These are phyloP conservation scores for Pyrus communis DNA, from an alignment of 306 rosid genomes.

Conservation along the genomic window DNA sequence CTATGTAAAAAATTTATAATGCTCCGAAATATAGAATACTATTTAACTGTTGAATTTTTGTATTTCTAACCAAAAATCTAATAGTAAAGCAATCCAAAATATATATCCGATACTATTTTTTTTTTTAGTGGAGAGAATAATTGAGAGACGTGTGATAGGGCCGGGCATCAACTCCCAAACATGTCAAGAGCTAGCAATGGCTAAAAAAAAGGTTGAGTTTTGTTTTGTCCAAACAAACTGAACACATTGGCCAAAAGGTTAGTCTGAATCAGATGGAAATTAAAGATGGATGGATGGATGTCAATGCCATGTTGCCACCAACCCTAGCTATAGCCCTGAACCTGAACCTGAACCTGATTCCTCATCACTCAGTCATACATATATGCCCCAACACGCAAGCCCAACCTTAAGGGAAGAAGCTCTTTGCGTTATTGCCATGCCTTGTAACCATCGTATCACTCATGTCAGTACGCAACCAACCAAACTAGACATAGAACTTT, in stretches of 20 bases:
- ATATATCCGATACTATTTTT: too few species aligned
- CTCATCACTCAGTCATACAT: conserved; percentile 10
- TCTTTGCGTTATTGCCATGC: conserved; percentile 5
- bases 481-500: not conserved
- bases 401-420: not conserved
- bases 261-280: conserved; percentile 37
- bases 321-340: conserved; percentile 7
- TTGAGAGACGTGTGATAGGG: not conserved
- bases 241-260: conserved; percentile 20
- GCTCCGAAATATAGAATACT: too few species aligned
- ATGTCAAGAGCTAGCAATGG: not conserved
- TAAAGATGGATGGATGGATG: conserved; percentile 26
- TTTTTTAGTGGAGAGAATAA: not conserved
- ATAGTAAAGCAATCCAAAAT: not conserved
- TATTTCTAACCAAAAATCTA: not conserved
- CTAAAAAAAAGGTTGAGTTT: not conserved
- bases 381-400: conserved; percentile 22
- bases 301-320: conserved; percentile 30
- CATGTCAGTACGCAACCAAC: conserved; percentile 11
- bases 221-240: conserved; percentile 10
- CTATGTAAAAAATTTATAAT: too few species aligned
- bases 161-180: not conserved
- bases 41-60: too few species aligned
- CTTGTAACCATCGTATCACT: conserved; percentile 28
- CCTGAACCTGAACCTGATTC: not conserved